Base-by-base conservation (phyloP, 176 grass and related monocot genomes). In the Ensete ventricosum region DNA sequence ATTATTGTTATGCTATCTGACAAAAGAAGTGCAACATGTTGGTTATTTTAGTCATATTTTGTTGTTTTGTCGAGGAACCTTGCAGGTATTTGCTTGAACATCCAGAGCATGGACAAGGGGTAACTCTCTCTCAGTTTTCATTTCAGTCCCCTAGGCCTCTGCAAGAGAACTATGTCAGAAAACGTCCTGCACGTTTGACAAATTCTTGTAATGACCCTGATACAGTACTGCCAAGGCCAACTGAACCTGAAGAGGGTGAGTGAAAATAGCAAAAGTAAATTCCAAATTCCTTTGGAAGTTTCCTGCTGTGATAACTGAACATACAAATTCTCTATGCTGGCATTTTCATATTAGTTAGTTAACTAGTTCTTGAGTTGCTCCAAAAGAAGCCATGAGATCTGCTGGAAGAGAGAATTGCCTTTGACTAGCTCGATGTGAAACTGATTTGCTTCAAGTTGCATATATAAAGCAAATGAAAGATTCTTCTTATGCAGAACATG, bases 11-110 rank as follows among this genome's bases (percentile, higher is more conserved):
- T 65, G 24, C n/a, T 65, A 9, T 65, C 9, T 22, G 63, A 65
- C 27, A 20, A 8, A 65, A 26, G 63, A 65, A 13, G 34, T 43
- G 34, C 26, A 27, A 24, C 3, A 60, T 60, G 57, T 1, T 60
- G 16, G 2, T n/a, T 8, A 8, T 14, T 24, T 73, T 55, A 51
- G 25, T 71, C 60, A 53, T 54, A 48, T 14, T 22, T n/a, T 21
- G 77, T 50, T 11, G 8, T 62, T 27, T 76, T 74, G 50, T 60
- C 22, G 23, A 81, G 26, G 71, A 64, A 66, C 50, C 51, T 84
- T 64, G 59, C 77, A 91, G 84, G 85, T 91, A 87, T 74, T 82
- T 91, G 77, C 75, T 52, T 75, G n/a, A 87, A 53, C 86, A 85
- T 20, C 88, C 88, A 20, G 4, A 87, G 54, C 84, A 84, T 50